Base-by-base conservation (phyloP, 2,329 filamentous ascomycete genomes). In the Talaromyces verruculosus region DNA sequence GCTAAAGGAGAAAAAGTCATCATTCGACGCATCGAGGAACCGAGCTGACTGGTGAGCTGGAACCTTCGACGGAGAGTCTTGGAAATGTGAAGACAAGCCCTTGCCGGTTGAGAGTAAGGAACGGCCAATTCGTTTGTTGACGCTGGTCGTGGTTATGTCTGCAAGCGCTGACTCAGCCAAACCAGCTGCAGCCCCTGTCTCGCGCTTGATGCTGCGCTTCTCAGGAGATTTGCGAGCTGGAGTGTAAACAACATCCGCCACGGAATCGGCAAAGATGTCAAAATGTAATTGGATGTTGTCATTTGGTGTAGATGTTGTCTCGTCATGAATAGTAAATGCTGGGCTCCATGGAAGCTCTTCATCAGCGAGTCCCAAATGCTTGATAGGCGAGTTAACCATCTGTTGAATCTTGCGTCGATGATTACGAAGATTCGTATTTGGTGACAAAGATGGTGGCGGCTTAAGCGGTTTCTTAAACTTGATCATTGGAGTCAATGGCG, bases 361-460 rank as follows among this genome's bases (percentile, higher is more conserved):
- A 28, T 79, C 76, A 6, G 74, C 72, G 6, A 81, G 70, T 5
- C 80, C 80, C 30, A 81, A 69, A 61, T 78, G 76, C 67, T 82
- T 82, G 61, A 87, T 82, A 3, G 92, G 92, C 5, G 92, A 95
- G 65, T 92, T 91, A 53, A 96, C 87, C 82, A 97, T 87, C 70
- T 91, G 86, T 67, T 86, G 85, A 68, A 98, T 92, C 70, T 88
- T 89, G 73, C 94, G 89, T 64, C 94, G 91, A 75, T 98, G 95
- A 70, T 95, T 88, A 66, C 90, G 89, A 22, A 98, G 84, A 74
- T 96, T 97, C 10, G 94, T 97, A 75, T 95, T 96, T 1, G 95
- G 94, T 15, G 94, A 98, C 19, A 92, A 89, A 0, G 94, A 97
- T 63, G 91, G 84, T 4, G 87, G 91, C 35, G 87, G 85, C 65